Evolutionary conservation across 139 green algal species (phyloP), one percentile per base, ranked within the genome.

Genomic region (Deuterostichococcus epilithicus): DNA sequence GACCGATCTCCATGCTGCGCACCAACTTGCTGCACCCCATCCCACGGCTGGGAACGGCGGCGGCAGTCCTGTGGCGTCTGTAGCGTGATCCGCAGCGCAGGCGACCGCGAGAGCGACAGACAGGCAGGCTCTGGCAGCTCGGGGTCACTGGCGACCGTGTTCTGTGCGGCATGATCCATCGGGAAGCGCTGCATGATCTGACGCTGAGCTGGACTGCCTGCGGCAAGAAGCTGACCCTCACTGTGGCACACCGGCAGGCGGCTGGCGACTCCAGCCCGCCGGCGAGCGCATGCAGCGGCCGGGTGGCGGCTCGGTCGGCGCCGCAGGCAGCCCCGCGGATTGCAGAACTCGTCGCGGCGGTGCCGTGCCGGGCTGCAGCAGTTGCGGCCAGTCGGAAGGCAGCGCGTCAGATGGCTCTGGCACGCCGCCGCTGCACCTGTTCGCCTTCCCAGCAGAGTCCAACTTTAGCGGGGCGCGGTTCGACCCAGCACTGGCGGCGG

Each of bases 381-480:
- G 47, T 37, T 10, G 36, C 10, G 4, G 58, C 6, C 59, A 34
- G 38, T 65, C 0, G 34, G 44, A 30, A 15, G 42, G 15, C 60
- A 59, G 10, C 70, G 42, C 23, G 59, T 38, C 39, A 6, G 63
- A 8, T 45, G 71, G n/a, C 26, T 37, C 33, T 28, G 60, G 72
- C 28, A 3, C 22, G 28, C 71, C 33, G 42, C 35, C 23, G 42
- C n/a, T 76, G 22, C 72, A 42, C 84, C 68, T 97, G 45, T 91
- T 97, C 66, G 89, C 90, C 0, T 79, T 91, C n/a, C 92, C 94
- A 0, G 37, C 83, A 1, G 94, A 98, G 77, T 94, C 89, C 81
- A 98, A 98, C 83, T 94, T 97, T 76, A 93, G 81, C 1, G 94
- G 94, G 2, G 79, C 59, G 42, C 72, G 88, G 23, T 88, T 84